Evolutionary conservation across 345 rosid genomes (phyloP).

Genomic region (Zanthoxylum bungeanum): DNA sequence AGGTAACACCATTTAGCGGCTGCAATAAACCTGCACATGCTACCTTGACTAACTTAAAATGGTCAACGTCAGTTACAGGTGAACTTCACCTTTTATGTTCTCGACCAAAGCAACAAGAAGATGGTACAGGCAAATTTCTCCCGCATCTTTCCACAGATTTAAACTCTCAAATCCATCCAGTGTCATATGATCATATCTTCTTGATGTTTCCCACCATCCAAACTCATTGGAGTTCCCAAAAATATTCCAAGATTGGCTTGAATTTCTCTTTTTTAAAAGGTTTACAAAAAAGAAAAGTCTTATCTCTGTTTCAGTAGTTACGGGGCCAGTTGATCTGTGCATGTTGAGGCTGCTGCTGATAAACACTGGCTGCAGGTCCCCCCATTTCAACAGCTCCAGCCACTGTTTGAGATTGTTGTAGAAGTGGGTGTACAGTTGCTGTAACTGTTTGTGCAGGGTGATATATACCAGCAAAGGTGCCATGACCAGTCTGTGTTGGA

Average conservation of each 20-base stretch:
- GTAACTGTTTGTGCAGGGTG: conserved; percentile 76
- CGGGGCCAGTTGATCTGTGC: conserved; percentile 88
- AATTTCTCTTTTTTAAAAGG: conserved; percentile 28
- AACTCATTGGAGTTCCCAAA: conserved; percentile 41
- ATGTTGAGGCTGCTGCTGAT: conserved; percentile 95
- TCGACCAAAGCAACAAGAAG: conserved; percentile 39
- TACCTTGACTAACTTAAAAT: conserved; percentile 42
- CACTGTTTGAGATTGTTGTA: conserved; percentile 74
- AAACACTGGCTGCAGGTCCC: conserved; percentile 65
- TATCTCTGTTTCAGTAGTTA: conserved; percentile 60
- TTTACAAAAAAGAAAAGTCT: conserved; percentile 29
- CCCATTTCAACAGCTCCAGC: conserved; percentile 71
- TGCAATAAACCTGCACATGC: conserved; percentile 39
- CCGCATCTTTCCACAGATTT: conserved; percentile 24
- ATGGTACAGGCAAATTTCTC: conserved; percentile 27
- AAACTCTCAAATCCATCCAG: conserved; percentile 32
- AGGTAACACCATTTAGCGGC: conserved; percentile 34
- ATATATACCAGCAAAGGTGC: conserved; percentile 60
- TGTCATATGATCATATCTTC: conserved; percentile 31
- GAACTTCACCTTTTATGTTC: conserved; percentile 30
- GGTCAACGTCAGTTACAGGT: conserved; percentile 46
- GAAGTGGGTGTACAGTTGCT: conserved; percentile 63
- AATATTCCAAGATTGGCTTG: conserved; percentile 35
- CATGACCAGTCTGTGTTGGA: conserved; percentile 71
- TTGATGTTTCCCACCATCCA: conserved; percentile 27